Percentiles rank a stretch among this genome's conserved stretches.
Conservation (phyloP, 2,329 filamentous ascomycete genomes). For the Karstenula rhodostoma region DNA sequence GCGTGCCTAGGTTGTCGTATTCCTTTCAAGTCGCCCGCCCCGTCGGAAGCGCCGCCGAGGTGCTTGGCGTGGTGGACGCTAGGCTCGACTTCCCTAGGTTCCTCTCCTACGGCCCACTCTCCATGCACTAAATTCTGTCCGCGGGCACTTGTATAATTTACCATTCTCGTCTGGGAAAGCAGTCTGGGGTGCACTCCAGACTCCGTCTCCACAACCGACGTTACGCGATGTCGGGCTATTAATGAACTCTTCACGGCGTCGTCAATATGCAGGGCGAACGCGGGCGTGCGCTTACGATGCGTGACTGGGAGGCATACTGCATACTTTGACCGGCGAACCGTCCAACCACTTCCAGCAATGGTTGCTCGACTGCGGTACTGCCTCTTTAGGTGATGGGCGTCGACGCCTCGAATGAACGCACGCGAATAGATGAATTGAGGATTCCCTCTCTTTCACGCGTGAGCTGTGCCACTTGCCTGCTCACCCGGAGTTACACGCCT, state of each 20-base stretch:
- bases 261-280: background rate
- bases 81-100: background rate
- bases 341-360: background rate
- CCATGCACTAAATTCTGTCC: background rate
- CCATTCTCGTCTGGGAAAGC: background rate
- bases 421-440: slow-evolving; percentile 6
- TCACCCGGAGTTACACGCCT: slow-evolving; percentile 1
- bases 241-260: background rate
- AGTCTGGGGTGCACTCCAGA: background rate
- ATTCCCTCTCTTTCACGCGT: background rate
- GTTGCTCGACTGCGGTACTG: background rate
- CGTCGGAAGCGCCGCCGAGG: background rate
- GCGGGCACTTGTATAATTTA: background rate
- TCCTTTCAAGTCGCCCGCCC: background rate
- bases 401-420: background rate
- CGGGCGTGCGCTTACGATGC: background rate
- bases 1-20: background rate
- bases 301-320: slow-evolving; percentile 6
- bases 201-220: background rate
- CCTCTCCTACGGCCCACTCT: slow-evolving; percentile 2
- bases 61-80: background rate
- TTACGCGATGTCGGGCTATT: background rate
- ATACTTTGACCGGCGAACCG: background rate
- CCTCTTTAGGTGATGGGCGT: background rate
- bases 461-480: slow-evolving; percentile 12